Evolutionary conservation across 163 green algal species (phyloP), one percentile per base, ranked within the genome.

Genomic region (Chlamydomonas reinhardtii): DNA sequence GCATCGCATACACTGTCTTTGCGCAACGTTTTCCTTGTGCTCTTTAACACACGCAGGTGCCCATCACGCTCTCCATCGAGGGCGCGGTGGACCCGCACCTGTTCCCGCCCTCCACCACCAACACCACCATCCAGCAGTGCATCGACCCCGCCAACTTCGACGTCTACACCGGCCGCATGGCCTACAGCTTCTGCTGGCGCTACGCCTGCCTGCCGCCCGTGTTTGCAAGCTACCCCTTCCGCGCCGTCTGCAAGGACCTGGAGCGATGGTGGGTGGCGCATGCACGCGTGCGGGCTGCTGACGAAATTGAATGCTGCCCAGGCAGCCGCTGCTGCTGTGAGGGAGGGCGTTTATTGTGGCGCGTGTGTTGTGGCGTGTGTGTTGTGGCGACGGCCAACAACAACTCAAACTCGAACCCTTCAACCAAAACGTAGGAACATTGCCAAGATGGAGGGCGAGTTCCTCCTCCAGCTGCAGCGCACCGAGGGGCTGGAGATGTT

Each of bases 101-200:
- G 19, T 54, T 43, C 29, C 27, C 56, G 0, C 61, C 61, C 83
- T 17, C 48, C 48, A 56, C 14, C 48, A 56, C 48, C 48, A 56
- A 56, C 48, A 56, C 48, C 48, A 56, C 48, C 48, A 56, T 56
- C 48, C 48, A 56, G 48, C 48, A 56, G 65, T 90, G 89, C 85
- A 90, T 92, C 76, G 89, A 92, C 82, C 89, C 89, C 34, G 89
- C 89, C 81, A 92, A 92, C 82, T 92, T 85, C 48, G 85, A 92
- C 76, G 29, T 79, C 29, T 66, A 48, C 24, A 90, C 81, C 6
- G 85, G 85, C 16, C 64, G 56, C 25, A 89, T 92, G 85, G 89
- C 89, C 0, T 88, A 86, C 75, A 82, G 48, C 31, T 92, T 84
- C 85, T 92, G 89, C 85, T 90, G 85, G 89, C 82, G 82, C 64